Conservation (phyloP, 2,329 filamentous ascomycete genomes). For the Periconia macrospinosa region DNA sequence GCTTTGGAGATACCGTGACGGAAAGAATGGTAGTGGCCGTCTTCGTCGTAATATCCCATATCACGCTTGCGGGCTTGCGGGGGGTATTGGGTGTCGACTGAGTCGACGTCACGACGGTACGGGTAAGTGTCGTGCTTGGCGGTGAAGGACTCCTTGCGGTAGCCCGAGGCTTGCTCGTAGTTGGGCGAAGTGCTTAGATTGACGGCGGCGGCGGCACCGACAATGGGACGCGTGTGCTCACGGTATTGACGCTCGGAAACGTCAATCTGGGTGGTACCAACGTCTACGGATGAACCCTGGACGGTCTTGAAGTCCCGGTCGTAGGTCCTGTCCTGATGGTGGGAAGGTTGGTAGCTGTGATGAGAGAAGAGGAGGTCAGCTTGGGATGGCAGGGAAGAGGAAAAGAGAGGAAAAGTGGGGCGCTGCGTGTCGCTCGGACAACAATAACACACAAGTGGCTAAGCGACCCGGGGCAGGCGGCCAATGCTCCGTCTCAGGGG, state of each 20-base stretch:
- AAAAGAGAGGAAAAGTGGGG: constrained; percentile 42
- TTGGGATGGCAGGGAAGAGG: constrained; percentile 37
- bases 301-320: constrained; percentile 52
- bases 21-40: constrained; percentile 75
- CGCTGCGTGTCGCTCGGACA: constrained; percentile 43
- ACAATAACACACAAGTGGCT: constrained; percentile 42
- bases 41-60: constrained; percentile 82
- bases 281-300: constrained; percentile 53
- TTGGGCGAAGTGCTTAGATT: constrained; percentile 37
- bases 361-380: constrained; percentile 42
- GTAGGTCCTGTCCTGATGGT: constrained; percentile 56
- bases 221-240: constrained; percentile 60
- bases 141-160: constrained; percentile 41
- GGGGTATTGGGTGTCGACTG: constrained; percentile 43
- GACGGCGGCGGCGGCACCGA: constrained; percentile 52
- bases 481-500: constrained; percentile 37
- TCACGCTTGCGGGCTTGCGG: constrained; percentile 59
- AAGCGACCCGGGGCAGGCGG: constrained; percentile 33
- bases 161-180: constrained; percentile 45
- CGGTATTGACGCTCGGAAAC: constrained; percentile 64
- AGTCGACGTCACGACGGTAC: constrained; percentile 36
- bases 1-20: constrained; percentile 70
- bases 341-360: constrained; percentile 59
- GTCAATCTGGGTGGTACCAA: constrained; percentile 62
- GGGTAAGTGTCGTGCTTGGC: constrained; percentile 46